These are phyloP conservation scores for Yarrowia yakushimensis DNA, from an alignment of 805 yeast genomes.

Conservation along the genomic window DNA sequence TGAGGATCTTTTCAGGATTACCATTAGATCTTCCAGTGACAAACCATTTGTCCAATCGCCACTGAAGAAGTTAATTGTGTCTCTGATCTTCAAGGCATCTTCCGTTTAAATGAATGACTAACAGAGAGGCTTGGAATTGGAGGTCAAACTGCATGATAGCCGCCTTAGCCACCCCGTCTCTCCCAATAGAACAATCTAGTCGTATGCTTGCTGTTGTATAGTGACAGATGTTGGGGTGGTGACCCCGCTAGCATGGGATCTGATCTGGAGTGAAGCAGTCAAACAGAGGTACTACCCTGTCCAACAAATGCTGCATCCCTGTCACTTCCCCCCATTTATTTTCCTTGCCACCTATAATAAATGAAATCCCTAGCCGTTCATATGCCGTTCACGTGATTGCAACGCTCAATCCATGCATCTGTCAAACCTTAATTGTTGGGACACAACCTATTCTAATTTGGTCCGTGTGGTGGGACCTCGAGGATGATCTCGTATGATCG, in stretches of 20 bases:
- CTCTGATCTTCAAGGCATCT: background rate
- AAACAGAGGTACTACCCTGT: too few species aligned
- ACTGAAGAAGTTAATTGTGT: background rate
- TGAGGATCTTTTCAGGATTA: background rate
- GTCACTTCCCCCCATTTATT: too few species aligned
- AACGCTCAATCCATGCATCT: conserved; percentile 12
- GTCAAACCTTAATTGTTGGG: background rate
- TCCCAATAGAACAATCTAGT: background rate
- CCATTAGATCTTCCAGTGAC: background rate
- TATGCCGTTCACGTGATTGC: background rate
- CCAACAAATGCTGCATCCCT: background rate
- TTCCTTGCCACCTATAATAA: too few species aligned
- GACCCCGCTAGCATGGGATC: too few species aligned
- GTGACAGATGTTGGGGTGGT: too few species aligned
- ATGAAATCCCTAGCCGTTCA: background rate
- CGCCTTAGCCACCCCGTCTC: background rate
- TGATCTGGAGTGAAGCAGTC: too few species aligned
- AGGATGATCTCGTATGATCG: background rate
- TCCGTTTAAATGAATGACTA: background rate
- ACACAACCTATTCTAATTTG: background rate
- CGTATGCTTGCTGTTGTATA: too few species aligned
- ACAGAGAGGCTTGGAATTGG: background rate
- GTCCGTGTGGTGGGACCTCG: background rate
- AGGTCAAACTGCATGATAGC: background rate
- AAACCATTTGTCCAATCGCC: background rate